Evolutionary conservation across 257 asterid species (phyloP).

Genomic region (Penstemon barbatus): DNA sequence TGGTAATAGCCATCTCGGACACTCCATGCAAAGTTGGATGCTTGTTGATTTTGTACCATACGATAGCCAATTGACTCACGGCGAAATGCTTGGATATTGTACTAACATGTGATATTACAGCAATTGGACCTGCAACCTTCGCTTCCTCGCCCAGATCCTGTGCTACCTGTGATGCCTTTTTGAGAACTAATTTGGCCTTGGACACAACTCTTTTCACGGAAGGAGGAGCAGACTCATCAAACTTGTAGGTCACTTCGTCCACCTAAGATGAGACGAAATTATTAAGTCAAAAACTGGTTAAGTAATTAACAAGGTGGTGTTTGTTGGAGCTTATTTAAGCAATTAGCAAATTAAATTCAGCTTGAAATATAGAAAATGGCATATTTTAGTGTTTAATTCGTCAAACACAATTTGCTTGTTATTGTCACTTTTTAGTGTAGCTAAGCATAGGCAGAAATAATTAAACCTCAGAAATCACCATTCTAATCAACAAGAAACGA

Average conservation of each 20-base stretch:
- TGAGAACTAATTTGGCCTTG: slow-evolving; percentile 32
- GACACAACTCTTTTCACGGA: slow-evolving; percentile 44
- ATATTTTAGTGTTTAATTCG: too few relatives aligned
- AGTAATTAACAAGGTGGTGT: too few relatives aligned
- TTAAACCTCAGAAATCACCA: too few relatives aligned
- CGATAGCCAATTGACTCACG: slow-evolving; percentile 38
- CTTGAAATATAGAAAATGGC: too few relatives aligned
- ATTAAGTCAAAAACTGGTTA: too few relatives aligned
- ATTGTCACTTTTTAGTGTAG: too few relatives aligned
- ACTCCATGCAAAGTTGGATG: slow-evolving; percentile 49
- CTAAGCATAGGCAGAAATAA: too few relatives aligned
- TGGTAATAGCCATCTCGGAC: slow-evolving; percentile 42
- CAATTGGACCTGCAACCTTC: slow-evolving; percentile 52
- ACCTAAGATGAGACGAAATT: slow-evolving; percentile 25
- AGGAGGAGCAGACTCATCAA: slow-evolving; percentile 61
- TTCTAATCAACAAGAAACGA: too few relatives aligned
- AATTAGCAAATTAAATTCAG: too few relatives aligned
- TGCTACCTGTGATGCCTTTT: slow-evolving; percentile 39
- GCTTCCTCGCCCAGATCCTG: slow-evolving; percentile 52
- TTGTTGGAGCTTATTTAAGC: too few relatives aligned
- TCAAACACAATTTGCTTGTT: too few relatives aligned
- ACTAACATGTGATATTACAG: slow-evolving; percentile 53
- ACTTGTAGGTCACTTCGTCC: slow-evolving; percentile 44
- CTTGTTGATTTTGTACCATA: slow-evolving; percentile 47
- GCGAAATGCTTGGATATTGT: slow-evolving; percentile 44